Percentiles rank a stretch among this genome's conserved stretches.
Conservation (phyloP, 495 filamentous ascomycete genomes). For the Penicillium salamii region DNA sequence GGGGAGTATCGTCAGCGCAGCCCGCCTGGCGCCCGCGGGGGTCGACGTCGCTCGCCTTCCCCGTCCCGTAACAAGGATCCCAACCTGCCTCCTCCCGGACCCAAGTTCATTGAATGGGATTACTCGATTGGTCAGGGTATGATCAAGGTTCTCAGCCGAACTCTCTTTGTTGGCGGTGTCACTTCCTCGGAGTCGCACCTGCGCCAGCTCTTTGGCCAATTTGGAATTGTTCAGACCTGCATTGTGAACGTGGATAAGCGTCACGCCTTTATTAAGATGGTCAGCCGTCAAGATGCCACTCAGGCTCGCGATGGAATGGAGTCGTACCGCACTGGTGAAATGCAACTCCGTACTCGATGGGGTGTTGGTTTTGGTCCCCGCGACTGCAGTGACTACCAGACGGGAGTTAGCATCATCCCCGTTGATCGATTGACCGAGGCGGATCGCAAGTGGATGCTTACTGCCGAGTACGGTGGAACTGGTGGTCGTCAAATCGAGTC, state of each 20-base stretch:
- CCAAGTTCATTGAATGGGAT: conserved; percentile 83
- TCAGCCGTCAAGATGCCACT: conserved; percentile 79
- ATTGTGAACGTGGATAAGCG: conserved; percentile 97
- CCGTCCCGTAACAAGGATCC: conserved; percentile 51
- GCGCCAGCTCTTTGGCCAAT: conserved; percentile 70
- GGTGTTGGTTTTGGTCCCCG: conserved; percentile 96
- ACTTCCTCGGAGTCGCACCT: conserved; percentile 83
- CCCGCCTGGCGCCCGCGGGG: conserved; percentile 47
- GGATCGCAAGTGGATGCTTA: conserved; percentile 96
- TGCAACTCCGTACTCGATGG: conserved; percentile 88
- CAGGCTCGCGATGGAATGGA: conserved; percentile 90
- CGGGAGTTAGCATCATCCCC: conserved; percentile 89
- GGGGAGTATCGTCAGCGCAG: conserved; percentile 83
- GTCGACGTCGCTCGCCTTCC: conserved; percentile 60
- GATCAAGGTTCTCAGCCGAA: conserved; percentile 94
- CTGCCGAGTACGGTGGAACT: conserved; percentile 87
- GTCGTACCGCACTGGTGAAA: conserved; percentile 63
- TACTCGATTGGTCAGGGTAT: conserved; percentile 63
- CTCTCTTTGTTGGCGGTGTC: conserved; percentile 94
- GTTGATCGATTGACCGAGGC: conserved; percentile 90
- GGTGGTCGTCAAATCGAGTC: conserved; percentile 76
- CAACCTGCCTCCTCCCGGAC: conserved; percentile 53
- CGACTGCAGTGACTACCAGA: conserved; percentile 94
- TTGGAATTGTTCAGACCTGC: conserved; percentile 88
- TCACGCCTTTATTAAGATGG: conserved; percentile 99